Percentiles rank a stretch among this genome's conserved stretches.
phyloP scores from a whole-genome alignment of 2,329 filamentous ascomycete species.

The Albifimbria verrucaria region DNA sequence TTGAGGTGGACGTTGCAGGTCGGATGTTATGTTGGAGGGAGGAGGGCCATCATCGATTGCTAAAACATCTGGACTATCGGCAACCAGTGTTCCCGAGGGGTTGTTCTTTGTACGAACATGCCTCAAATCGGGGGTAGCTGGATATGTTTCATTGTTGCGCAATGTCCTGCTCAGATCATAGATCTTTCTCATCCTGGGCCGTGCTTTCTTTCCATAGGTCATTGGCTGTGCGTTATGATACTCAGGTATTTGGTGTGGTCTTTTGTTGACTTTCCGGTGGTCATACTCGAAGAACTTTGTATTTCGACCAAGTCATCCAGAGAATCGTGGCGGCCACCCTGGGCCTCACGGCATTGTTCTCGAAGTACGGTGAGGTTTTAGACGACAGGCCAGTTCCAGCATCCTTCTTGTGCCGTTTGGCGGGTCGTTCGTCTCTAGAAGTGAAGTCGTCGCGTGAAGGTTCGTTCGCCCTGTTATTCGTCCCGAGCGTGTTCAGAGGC shows the following conservation, averaged over 20 bases:
- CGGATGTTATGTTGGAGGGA: constrained; percentile 18
- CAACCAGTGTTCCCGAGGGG: background rate
- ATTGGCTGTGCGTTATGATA: too few relatives aligned
- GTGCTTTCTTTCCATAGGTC: too few relatives aligned
- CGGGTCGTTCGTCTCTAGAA: constrained; percentile 9
- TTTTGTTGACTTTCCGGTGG: background rate
- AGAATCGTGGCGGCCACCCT: background rate
- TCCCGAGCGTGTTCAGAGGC: constrained; percentile 19
- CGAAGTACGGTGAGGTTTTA: background rate
- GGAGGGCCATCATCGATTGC: constrained; percentile 9
- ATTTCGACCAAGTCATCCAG: background rate
- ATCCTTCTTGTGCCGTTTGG: constrained; percentile 19
- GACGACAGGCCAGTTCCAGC: background rate
- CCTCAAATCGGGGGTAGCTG: too few relatives aligned
- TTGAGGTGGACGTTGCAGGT: constrained; percentile 11
- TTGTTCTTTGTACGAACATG: too few relatives aligned
- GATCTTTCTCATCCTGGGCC: too few relatives aligned
- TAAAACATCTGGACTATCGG: background rate
- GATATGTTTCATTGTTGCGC: too few relatives aligned
- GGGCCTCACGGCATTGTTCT: background rate
- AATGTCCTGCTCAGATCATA: too few relatives aligned
- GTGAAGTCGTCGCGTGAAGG: background rate
- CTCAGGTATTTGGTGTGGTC: too few relatives aligned
- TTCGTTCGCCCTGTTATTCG: too few relatives aligned
- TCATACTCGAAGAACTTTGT: background rate